Evolutionary conservation across 2,329 filamentous ascomycete species (phyloP), one percentile per base, ranked within the genome.

Genomic region (Aspergillus tanneri): DNA sequence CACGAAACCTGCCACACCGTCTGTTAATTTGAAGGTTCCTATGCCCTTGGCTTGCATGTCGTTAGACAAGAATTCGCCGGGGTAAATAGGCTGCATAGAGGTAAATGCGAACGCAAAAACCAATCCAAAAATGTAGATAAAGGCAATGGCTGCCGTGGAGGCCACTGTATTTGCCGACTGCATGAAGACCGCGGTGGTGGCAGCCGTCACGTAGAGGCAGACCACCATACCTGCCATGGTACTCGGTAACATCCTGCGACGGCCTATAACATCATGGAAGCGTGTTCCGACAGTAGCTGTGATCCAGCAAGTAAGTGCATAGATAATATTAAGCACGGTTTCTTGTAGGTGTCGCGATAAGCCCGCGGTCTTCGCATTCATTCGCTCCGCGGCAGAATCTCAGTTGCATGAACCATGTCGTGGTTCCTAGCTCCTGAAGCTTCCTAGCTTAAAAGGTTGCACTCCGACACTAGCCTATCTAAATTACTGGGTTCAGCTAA

Each of bases 11-110:
- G 49, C 49, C 18, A 37, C 49, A 30, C 49, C 49, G 11, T 44
- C 49, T 5, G 45, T 52, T 18, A 52, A 35, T 24, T 48, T 52
- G 45, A 52, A 52, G 14, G 76, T 52, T 6, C 49, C 77, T 75
- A 80, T 80, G n/a, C 77, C 78, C 66, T 81, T 81, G 42, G 77
- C 78, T 43, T 78, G 72, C 59, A 77, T 78, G 60, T 80, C 77
- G 54, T 77, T 80, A 14, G 70, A 74, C 11, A 81, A 68, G 10
- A 77, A 75, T 57, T 81, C 78, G 32, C 79, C 77, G 0, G 77
- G 76, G 58, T 80, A 81, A 9, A 81, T 65, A 21, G 70, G 66
- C 60, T 74, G 71, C 38, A 76, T 62, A 3, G 74, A 72, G 0
- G 73, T 77, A 49, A 72, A 71, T 5, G 70, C 72, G 53, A 81